Conservation (phyloP, 176 grass and related monocot genomes). For the Ensete glaucum region DNA sequence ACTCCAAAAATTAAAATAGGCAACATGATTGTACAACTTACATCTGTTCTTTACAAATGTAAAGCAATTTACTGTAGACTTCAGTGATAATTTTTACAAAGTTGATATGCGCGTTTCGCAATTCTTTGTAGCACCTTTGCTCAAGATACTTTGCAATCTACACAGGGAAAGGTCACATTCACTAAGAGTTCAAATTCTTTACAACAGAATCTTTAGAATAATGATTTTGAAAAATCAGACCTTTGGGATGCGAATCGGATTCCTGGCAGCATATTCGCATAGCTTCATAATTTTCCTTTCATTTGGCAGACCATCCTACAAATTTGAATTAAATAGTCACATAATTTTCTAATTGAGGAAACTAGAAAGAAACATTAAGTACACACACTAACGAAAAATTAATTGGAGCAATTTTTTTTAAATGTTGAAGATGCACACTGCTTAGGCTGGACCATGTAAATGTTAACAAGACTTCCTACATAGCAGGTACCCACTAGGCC, state of each 20-base stretch:
- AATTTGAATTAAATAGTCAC: slow-evolving; percentile 8
- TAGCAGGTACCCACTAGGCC: background rate
- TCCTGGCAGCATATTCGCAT: slow-evolving; percentile 97
- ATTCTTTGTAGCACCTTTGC: slow-evolving; percentile 79
- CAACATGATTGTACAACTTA: slow-evolving; percentile 39
- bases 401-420: background rate
- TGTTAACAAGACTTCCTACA: too few species aligned
- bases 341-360: background rate
- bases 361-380: background rate
- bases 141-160: slow-evolving; percentile 95
- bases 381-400: too few species aligned
- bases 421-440: background rate
- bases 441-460: background rate
- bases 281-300: slow-evolving; percentile 96
- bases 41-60: slow-evolving; percentile 91
- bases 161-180: slow-evolving; percentile 11
- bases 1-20: background rate
- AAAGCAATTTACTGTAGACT: slow-evolving; percentile 86
- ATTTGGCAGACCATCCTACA: slow-evolving; percentile 64
- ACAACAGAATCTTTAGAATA: background rate
- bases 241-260: slow-evolving; percentile 89
- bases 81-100: slow-evolving; percentile 91
- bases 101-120: slow-evolving; percentile 59
- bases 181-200: slow-evolving; percentile 4
- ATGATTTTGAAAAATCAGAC: slow-evolving; percentile 21